phyloP scores from a whole-genome alignment of 2,329 filamentous ascomycete genomes.

The Stemphylium vesicarium region DNA sequence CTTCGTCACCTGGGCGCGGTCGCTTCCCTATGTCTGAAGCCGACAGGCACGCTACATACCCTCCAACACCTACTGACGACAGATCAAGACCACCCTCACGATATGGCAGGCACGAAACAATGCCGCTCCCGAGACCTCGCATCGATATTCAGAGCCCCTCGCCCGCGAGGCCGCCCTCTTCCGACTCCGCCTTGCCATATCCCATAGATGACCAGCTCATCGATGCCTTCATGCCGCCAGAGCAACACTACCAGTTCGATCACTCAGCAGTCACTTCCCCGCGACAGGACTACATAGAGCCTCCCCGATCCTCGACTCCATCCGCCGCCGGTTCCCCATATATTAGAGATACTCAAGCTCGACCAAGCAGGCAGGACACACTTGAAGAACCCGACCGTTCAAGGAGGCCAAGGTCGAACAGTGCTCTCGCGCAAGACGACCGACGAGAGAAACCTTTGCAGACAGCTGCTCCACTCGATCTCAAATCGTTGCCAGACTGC shows the following conservation, averaged over 20 bases:
- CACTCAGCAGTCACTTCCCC: constrained; percentile 33
- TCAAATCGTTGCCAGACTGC: constrained; percentile 62
- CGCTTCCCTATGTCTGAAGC: constrained; percentile 29
- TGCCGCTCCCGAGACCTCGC: constrained; percentile 37
- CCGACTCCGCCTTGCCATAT: constrained; percentile 49
- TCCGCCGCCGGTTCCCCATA: constrained; percentile 30
- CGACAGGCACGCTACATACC: constrained; percentile 43
- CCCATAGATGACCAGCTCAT: constrained; percentile 51
- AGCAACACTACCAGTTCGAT: constrained; percentile 50
- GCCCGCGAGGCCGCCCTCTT: constrained; percentile 34
- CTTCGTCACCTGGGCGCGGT: constrained; percentile 26
- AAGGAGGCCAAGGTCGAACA: constrained; percentile 34
- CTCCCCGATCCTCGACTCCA: constrained; percentile 29
- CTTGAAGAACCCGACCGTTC: constrained; percentile 31
- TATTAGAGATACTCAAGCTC: constrained; percentile 21
- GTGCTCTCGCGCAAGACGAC: constrained; percentile 35
- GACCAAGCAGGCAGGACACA: constrained; percentile 15
- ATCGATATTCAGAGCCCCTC: constrained; percentile 45
- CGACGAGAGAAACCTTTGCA: constrained; percentile 27
- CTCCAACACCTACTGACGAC: constrained; percentile 29
- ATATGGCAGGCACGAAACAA: constrained; percentile 37
- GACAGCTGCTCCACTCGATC: constrained; percentile 13
- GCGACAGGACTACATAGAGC: constrained; percentile 32
- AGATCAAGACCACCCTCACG: constrained; percentile 37
- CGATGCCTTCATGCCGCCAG: constrained; percentile 52